Evolutionary conservation across 1,284 basidiomycete species (phyloP), one percentile per base, ranked within the genome.

Genomic region (Entoloma clypeatum): DNA sequence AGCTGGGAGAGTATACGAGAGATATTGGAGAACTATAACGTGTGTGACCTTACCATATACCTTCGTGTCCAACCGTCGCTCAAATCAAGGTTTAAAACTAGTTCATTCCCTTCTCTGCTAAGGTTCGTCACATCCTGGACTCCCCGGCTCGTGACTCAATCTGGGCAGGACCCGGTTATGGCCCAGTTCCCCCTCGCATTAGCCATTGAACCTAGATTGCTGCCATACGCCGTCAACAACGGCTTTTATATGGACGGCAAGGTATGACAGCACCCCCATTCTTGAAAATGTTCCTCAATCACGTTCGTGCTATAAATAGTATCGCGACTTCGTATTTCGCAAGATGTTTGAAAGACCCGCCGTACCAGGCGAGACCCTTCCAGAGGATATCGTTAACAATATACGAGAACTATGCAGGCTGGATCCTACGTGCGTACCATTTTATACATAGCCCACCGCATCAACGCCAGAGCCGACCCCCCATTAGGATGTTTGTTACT

Each of bases 241-340:
- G 84, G 84, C 7, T 86, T 86, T 54, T 61, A 64, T 31, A 82
- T 87, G 79, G 83, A 87, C 56, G 71, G 71, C 56, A 85, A 83
- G 72, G 80, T 78, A 59, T 30, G 59, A 51, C 40, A 19, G 23
- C 37, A 29, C 45, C 24, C 38, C 39, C 39, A 36, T 39, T 36
- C n/a, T 10, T 16, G 26, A 11, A 16, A 22, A 24, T 39, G 43
- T 44, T 26, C 37, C 38, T 43, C n/a, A 30, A 39, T 22, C 28
- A 25, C 18, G 29, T 23, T 21, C 27, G 32, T 41, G 18, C 17
- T 26, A 28, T 37, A 40, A 46, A 18, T 50, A 86, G 83, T 85
- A 87, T 56, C 81, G 83, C 34, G 79, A 87, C 56, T 87, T 86
- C 51, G 77, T 87, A 8, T 86, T 86, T 57, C 80, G 84, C 40